Evolutionary conservation across 2,329 filamentous ascomycete genomes (phyloP), one percentile per base, ranked within the genome.

Genomic region (Fusarium pininemorale): DNA sequence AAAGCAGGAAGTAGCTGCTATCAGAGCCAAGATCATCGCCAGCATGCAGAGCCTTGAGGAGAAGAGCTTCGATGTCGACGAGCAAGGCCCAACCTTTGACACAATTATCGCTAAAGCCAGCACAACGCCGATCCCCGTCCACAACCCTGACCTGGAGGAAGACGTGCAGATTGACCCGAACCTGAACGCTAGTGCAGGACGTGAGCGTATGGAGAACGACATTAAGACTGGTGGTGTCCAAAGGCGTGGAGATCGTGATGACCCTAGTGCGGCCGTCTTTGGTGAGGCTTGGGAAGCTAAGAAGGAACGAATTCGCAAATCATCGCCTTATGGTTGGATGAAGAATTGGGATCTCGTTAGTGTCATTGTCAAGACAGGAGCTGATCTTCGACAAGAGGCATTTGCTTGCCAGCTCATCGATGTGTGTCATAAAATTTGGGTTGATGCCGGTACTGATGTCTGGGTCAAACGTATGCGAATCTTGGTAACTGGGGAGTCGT

Each of bases 401-500:
- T 96, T 96, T 81, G 94, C 94, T 12, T 96, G 93, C 80, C 94
- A 96, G 83, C 88, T 96, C 50, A 96, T 96, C 75, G 87, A 90
- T 65, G 92, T 95, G 18, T 96, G 94, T 82, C 89, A 93, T 79
- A 93, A 92, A 83, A 95, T 95, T 75, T 96, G 93, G 92, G 85
- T 90, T 53, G 93, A 95, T 71, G 91, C 93, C 22, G 84, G 87
- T 32, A 90, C 93, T 38, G 88, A 92, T 41, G 94, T 96, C n/a
- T 96, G 94, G 94, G 93, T 95, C 26, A 95, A 95, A 83, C 87
- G 92, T 66, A 96, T 96, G 94, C 90, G 93, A 61, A 96, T 96
- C 60, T 85, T 96, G 59, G 94, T 96, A 45, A 96, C 93, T 10
- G 94, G 94, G 69, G 94, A 96, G 83, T 94, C 92, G 14, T 95